Evolutionary conservation across 768 basidiomycete genomes (phyloP), one percentile per base, ranked within the genome.

Genomic region (Crepidotus variabilis): DNA sequence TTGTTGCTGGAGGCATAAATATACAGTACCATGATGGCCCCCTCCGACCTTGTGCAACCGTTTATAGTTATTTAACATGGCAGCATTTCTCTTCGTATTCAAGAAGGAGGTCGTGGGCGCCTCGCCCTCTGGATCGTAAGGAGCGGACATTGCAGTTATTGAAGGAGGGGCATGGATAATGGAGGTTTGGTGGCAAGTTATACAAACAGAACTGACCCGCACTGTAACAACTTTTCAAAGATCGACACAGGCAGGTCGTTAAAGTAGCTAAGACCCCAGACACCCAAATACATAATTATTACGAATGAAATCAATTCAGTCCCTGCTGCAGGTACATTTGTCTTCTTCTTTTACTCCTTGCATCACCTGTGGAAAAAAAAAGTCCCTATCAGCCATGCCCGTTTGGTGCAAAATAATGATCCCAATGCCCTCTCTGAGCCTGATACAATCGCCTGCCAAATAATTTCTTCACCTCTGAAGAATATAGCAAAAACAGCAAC

Each of bases 1-100:
- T 21, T 50, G 55, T 51, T 56, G 33, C 55, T 68, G 69, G 56
- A 73, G 67, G 62, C 90, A 92, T 3, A 89, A 76, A 71, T 85
- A 90, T 58, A 98, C 95, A 65, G 88, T 85, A 49, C 95, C 95
- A 66, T 97, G 94, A 67, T 92, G 90, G 11, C 95, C 95, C 56
- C 81, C 83, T 20, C 95, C 95, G 20, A 97, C 85, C 65, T 82
- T 82, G 54, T 80, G 77, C 52, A 86, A 77, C 55, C 94, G 84
- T 49, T 85, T 75, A 70, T 96, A 98, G 71, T 95, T 90, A 75
- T 98, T 98, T 62, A 97, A 71, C 73, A 86, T 82, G 45, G 77
- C 66, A 58, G 18, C 57, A 50, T 57, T 73, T 72, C 36, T 71
- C 70, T 52, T 73, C 75, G 59, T 74, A 67, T 57, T 72, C 69